These are phyloP conservation scores for Wallacemonas sp. DNA, from an alignment of 208 protist genomes.

Conservation along the genomic window DNA sequence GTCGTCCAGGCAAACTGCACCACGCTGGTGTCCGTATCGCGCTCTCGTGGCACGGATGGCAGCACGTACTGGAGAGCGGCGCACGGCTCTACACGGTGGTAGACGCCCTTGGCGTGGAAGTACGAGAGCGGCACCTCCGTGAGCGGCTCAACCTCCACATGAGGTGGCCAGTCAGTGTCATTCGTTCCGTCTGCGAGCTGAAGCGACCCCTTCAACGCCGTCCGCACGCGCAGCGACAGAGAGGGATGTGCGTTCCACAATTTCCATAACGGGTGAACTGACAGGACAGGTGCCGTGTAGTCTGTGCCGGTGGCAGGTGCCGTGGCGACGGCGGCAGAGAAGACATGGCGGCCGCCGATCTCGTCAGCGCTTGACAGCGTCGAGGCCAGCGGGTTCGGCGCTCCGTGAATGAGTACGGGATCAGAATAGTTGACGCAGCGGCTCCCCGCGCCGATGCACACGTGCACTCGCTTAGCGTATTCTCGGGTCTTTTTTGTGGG, in stretches of 20 bases:
- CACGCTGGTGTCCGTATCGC: background rate
- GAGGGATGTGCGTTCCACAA: constrained; percentile 11
- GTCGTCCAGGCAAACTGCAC: background rate
- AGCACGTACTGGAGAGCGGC: background rate
- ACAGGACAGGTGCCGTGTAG: background rate
- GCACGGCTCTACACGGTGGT: background rate
- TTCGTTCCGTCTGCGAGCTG: background rate
- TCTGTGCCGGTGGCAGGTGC: background rate
- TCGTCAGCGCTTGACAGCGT: background rate
- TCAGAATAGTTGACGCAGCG: background rate
- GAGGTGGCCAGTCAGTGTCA: constrained; percentile 25
- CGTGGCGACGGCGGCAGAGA: background rate
- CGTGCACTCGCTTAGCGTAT: background rate
- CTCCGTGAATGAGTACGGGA: background rate
- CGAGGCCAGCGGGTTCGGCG: background rate
- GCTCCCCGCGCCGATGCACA: background rate
- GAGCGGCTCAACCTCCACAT: constrained; percentile 4
- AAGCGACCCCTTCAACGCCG: background rate
- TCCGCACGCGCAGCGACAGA: background rate
- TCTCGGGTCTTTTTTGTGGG: background rate
- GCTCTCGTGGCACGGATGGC: too few relatives aligned
- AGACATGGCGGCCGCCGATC: background rate
- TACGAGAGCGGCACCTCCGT: background rate
- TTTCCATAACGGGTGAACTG: background rate
- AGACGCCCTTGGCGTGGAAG: background rate